Evolutionary conservation across 495 filamentous ascomycete species (phyloP).

Genomic region (Oidiodendron maius): DNA sequence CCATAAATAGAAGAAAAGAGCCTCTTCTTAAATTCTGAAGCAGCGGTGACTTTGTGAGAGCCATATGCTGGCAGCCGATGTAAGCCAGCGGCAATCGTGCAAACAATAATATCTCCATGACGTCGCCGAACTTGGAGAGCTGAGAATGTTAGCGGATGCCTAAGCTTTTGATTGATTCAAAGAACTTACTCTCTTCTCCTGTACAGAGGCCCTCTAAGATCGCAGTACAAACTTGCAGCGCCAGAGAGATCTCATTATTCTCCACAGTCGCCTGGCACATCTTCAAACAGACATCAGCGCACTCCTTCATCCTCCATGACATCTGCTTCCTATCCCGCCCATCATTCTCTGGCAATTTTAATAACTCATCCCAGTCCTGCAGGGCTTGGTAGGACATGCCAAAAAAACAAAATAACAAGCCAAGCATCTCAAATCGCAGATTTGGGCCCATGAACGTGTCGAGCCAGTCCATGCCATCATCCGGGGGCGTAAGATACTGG

Average conservation of each 20-base stretch:
- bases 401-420: slow-evolving; percentile 4
- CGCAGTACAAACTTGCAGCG: slow-evolving; percentile 5
- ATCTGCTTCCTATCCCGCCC: slow-evolving; percentile 12
- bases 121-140: slow-evolving; percentile 13
- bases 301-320: slow-evolving; percentile 17
- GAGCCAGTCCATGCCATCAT: slow-evolving; percentile 1
- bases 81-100: slow-evolving; percentile 14
- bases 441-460: slow-evolving; percentile 5
- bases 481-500: slow-evolving; percentile 4
- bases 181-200: slow-evolving; percentile 16
- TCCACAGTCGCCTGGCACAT: slow-evolving; percentile 15
- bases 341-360: slow-evolving; percentile 8
- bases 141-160: not conserved
- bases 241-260: slow-evolving; percentile 15
- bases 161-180: not conserved
- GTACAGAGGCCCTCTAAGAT: slow-evolving; percentile 12
- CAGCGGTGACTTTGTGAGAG: slow-evolving; percentile 11
- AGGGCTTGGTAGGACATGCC: slow-evolving; percentile 1
- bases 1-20: slow-evolving; percentile 15
- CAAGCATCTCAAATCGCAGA: slow-evolving; percentile 11
- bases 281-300: slow-evolving; percentile 17
- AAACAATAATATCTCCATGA: slow-evolving; percentile 16
- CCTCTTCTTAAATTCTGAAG: slow-evolving; percentile 13
- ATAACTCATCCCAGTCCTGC: slow-evolving; percentile 16
- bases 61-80: slow-evolving; percentile 17